These are phyloP conservation scores for Tubosaeta sp. DNA, from an alignment of 768 basidiomycete genomes.

Conservation along the genomic window DNA sequence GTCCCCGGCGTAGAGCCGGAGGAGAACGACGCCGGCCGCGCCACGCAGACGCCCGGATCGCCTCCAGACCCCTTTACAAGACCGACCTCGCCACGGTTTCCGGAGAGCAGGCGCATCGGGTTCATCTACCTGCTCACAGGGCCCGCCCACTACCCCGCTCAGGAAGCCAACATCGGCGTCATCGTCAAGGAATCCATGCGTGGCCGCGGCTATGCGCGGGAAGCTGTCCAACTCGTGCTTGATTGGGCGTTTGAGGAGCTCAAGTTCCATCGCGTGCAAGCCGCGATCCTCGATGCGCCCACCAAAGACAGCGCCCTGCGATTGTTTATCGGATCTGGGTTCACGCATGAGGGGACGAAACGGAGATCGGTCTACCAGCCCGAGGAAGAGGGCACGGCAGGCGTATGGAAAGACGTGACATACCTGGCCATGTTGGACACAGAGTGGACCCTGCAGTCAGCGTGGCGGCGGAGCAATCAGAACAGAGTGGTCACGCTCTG, in stretches of 20 bases:
- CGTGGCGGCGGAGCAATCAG: slow-evolving; percentile 11
- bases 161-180: slow-evolving; percentile 58
- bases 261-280: slow-evolving; percentile 33
- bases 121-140: slow-evolving; percentile 27
- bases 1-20: neutral
- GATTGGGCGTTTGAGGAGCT: slow-evolving; percentile 41
- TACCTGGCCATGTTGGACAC: slow-evolving; percentile 59
- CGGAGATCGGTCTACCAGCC: slow-evolving; percentile 50
- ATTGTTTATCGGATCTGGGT: slow-evolving; percentile 49
- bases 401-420: slow-evolving; percentile 56
- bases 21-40: neutral
- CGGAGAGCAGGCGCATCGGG: slow-evolving; percentile 3
- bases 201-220: slow-evolving; percentile 41
- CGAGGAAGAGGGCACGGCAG: slow-evolving; percentile 31
- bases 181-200: slow-evolving; percentile 38
- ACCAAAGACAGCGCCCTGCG: slow-evolving; percentile 40
- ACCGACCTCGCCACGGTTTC: neutral
- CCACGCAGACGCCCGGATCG: too few species aligned
- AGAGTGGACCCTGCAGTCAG: slow-evolving; percentile 46
- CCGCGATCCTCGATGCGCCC: slow-evolving; percentile 42
- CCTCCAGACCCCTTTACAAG: neutral
- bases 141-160: slow-evolving; percentile 16
- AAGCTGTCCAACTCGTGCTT: slow-evolving; percentile 44
- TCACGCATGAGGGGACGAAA: slow-evolving; percentile 60
- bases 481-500: slow-evolving; percentile 40